A percentile compares a stretch with the other conserved stretches of the same genome.
These are phyloP conservation scores for Chytriomyces confervae DNA, from an alignment of 192 early-diverging fungal species.

Conservation along the genomic window DNA sequence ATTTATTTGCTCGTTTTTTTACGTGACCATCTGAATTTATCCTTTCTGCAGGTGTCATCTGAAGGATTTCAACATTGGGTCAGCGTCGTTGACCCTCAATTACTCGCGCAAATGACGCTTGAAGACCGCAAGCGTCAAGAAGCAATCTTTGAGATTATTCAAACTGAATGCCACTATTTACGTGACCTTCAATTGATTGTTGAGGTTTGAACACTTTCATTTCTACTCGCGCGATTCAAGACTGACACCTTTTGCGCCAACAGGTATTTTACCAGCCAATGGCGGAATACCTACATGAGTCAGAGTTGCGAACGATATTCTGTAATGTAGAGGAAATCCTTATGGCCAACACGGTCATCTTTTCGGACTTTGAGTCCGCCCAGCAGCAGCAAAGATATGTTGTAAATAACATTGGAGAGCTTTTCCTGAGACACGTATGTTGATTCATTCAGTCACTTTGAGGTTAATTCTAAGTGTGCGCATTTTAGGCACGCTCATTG, in stretches of 20 bases:
- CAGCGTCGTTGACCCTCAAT: conserved; percentile 41
- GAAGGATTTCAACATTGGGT: conserved; percentile 40
- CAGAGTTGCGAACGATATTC: conserved; percentile 53
- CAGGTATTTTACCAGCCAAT: conserved; percentile 71
- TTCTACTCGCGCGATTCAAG: background rate
- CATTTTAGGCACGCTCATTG: conserved; percentile 56
- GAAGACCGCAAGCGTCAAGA: conserved; percentile 81
- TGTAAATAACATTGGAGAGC: conserved; percentile 56
- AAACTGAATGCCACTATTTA: conserved; percentile 78
- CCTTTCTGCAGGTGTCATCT: conserved; percentile 14
- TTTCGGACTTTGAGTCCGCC: conserved; percentile 69
- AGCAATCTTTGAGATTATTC: conserved; percentile 80
- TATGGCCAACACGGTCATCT: conserved; percentile 67
- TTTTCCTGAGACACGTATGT: conserved; percentile 50
- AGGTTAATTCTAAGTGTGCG: conserved; percentile 18
- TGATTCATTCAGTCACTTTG: background rate
- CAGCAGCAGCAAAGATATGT: conserved; percentile 59
- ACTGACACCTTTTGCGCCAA: background rate
- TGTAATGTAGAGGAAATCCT: conserved; percentile 66
- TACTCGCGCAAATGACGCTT: conserved; percentile 50
- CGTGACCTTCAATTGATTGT: conserved; percentile 74
- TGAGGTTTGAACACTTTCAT: conserved; percentile 52
- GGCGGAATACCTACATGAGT: conserved; percentile 51
- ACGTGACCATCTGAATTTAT: background rate
- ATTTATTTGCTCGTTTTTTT: background rate